Conservation (phyloP, 768 basidiomycete species). For the Leccinum arenicola region DNA sequence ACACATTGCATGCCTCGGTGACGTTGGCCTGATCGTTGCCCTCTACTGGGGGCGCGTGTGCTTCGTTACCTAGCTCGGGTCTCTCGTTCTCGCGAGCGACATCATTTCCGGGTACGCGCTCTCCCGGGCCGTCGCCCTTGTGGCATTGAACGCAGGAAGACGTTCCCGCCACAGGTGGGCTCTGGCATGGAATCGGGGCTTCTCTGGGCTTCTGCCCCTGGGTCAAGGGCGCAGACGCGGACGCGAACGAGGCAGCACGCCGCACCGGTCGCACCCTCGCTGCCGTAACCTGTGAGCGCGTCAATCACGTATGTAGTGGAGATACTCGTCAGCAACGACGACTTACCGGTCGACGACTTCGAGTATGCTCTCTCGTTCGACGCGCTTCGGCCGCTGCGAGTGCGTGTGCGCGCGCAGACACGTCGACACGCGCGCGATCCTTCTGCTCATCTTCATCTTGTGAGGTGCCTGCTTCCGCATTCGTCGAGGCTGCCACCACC, state of each 20-base stretch:
- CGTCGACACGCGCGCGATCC: background rate
- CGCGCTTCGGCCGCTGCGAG: background rate
- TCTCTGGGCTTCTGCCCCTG: background rate
- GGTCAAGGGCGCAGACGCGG: background rate
- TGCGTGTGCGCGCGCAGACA: background rate
- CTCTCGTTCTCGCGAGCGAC: background rate
- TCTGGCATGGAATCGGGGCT: background rate
- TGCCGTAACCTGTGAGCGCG: background rate
- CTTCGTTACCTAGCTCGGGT: background rate
- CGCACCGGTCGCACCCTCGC: background rate
- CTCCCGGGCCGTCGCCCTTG: background rate
- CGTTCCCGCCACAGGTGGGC: too few relatives aligned
- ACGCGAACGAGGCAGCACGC: background rate
- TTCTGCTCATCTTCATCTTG: background rate
- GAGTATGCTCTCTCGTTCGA: background rate
- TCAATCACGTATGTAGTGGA: background rate
- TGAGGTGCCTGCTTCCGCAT: background rate
- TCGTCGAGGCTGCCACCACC: background rate
- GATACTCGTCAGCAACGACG: background rate
- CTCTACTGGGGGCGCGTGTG: background rate
- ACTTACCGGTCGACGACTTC: background rate
- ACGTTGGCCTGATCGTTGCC: background rate
- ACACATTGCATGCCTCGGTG: background rate
- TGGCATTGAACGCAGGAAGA: too few relatives aligned
- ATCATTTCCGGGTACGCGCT: background rate